These are phyloP conservation scores for Astrocystis sublimbata DNA, from an alignment of 495 filamentous ascomycete species.

Conservation along the genomic window DNA sequence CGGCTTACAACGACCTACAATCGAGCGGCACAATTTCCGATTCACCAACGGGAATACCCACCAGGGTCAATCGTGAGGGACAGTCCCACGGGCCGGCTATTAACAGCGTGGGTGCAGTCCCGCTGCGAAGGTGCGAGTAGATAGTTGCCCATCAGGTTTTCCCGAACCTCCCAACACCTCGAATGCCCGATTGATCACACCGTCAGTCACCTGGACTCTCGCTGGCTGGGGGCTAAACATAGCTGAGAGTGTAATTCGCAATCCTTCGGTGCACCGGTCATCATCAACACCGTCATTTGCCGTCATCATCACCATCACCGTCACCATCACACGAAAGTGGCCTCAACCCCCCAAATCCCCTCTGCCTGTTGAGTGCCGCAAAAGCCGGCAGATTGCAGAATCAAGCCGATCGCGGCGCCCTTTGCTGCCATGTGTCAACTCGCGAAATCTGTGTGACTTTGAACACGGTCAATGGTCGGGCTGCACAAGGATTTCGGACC, in stretches of 20 bases:
- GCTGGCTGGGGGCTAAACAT: neutral
- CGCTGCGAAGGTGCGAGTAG: neutral
- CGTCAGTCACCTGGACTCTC: neutral
- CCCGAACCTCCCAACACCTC: neutral
- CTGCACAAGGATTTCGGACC: neutral
- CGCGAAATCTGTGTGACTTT: neutral
- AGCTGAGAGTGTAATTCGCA: too few relatives aligned
- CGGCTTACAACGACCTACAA: neutral
- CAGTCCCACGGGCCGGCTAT: neutral
- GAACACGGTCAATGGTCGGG: neutral
- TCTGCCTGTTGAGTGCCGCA: neutral
- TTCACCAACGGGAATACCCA: neutral
- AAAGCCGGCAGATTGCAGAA: slow-evolving; percentile 11
- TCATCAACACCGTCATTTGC: neutral
- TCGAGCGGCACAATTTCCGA: neutral
- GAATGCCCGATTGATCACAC: neutral
- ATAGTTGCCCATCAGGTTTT: neutral
- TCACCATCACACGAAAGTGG: slow-evolving; percentile 3
- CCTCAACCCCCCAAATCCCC: too few relatives aligned
- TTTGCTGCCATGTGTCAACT: slow-evolving; percentile 10
- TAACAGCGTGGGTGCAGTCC: slow-evolving; percentile 2
- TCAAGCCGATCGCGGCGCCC: neutral
- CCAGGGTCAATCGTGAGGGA: neutral
- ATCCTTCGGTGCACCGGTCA: neutral
- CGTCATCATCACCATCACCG: too few relatives aligned